These are phyloP conservation scores for Beauveria asiatica DNA, from an alignment of 2,329 filamentous ascomycete species.

Conservation along the genomic window DNA sequence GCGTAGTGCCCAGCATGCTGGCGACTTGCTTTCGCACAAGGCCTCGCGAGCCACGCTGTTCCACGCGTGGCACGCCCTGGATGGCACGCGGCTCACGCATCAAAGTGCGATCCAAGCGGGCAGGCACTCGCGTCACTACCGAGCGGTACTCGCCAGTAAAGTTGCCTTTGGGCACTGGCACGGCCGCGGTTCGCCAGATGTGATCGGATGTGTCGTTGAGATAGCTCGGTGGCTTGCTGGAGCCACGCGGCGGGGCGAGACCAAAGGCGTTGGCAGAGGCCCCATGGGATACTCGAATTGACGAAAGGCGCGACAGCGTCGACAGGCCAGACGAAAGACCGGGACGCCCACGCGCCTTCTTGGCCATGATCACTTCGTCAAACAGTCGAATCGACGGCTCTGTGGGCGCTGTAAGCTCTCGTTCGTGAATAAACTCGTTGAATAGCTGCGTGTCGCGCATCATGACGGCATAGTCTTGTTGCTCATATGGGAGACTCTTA, in stretches of 20 bases:
- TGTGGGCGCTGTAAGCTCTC: conserved; percentile 55
- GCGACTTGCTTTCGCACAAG: conserved; percentile 49
- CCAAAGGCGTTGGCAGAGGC: conserved; percentile 32
- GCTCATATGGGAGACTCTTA: conserved; percentile 55
- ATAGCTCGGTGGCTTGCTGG: conserved; percentile 45
- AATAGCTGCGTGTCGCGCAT: conserved; percentile 61
- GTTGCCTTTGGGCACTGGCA: conserved; percentile 51
- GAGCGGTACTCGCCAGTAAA: conserved; percentile 55
- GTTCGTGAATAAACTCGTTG: conserved; percentile 78
- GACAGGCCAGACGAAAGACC: conserved; percentile 44
- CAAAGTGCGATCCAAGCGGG: conserved; percentile 72
- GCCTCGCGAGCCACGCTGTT: conserved; percentile 40
- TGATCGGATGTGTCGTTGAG: conserved; percentile 68
- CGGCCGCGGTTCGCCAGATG: conserved; percentile 63
- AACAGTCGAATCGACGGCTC: conserved; percentile 66
- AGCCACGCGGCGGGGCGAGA: conserved; percentile 27
- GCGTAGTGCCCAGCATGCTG: conserved; percentile 36
- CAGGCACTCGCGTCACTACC: conserved; percentile 59
- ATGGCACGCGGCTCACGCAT: conserved; percentile 92
- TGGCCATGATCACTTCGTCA: conserved; percentile 76
- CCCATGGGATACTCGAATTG: conserved; percentile 49
- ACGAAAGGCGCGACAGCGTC: conserved; percentile 54
- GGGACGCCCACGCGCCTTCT: conserved; percentile 58
- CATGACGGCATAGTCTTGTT: conserved; percentile 56
- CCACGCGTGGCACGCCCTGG: conserved; percentile 68